phyloP scores from a whole-genome alignment of 805 yeast genomes.

The Hanseniaspora taiwanica region DNA sequence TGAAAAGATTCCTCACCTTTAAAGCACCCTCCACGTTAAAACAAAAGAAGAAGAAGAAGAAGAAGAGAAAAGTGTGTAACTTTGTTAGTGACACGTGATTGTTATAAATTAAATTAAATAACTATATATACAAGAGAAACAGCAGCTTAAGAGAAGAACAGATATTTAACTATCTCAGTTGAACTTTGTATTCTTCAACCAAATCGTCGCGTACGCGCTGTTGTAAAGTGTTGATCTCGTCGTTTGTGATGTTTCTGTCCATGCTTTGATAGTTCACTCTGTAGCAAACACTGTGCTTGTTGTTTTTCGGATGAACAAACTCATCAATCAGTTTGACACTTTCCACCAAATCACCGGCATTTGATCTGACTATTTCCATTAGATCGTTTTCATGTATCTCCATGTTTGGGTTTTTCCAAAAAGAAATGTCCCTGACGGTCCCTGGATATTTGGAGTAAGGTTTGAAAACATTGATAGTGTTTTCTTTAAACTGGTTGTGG shows the following conservation, averaged over 20 bases:
- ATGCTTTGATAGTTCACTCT: slow-evolving; percentile 87
- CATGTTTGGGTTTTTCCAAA: slow-evolving; percentile 48
- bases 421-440: slow-evolving; percentile 74
- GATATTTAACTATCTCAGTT: slow-evolving; percentile 36
- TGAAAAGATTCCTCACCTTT: too few species aligned
- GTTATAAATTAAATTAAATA: too few species aligned
- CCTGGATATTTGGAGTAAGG: slow-evolving; percentile 91
- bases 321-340: slow-evolving; percentile 70
- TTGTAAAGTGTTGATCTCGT: slow-evolving; percentile 69
- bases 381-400: slow-evolving; percentile 73
- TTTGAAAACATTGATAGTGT: slow-evolving; percentile 55
- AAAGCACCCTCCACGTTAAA: too few species aligned
- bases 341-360: slow-evolving; percentile 82
- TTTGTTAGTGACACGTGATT: too few species aligned
- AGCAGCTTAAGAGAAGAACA: too few species aligned
- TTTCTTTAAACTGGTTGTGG: slow-evolving; percentile 51
- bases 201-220: slow-evolving; percentile 48
- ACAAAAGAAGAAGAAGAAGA: too few species aligned
- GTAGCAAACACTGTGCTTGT: slow-evolving; percentile 69
- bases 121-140: background rate
- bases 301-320: slow-evolving; percentile 75
- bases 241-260: slow-evolving; percentile 83
- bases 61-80: too few species aligned
- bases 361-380: slow-evolving; percentile 80
- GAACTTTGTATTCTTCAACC: slow-evolving; percentile 38